Evolutionary conservation across 139 green algal genomes (phyloP).

Genomic region (Eudorina sp.): DNA sequence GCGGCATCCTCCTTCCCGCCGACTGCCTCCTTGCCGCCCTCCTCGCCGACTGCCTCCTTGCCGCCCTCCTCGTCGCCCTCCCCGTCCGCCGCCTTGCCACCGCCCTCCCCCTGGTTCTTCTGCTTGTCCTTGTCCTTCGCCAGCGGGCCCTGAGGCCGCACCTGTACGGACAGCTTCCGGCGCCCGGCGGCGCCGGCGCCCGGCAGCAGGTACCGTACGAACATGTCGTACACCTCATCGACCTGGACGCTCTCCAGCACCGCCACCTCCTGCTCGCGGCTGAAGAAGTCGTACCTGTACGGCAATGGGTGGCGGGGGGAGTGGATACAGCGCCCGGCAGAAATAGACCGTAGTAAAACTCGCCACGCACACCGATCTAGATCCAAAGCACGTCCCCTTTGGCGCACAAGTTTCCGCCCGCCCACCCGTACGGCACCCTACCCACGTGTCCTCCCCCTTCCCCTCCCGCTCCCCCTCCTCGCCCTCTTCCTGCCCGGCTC

Average conservation of each 20-base stretch:
- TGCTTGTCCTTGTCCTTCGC: not conserved
- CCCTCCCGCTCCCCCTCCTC: not conserved
- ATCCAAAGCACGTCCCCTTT: too few relatives aligned
- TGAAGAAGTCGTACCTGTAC: conserved; percentile 76
- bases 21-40: not conserved
- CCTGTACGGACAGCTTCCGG: conserved; percentile 4
- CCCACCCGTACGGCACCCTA: not conserved
- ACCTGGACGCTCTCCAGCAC: conserved; percentile 60
- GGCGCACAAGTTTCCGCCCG: too few relatives aligned
- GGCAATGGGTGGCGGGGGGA: not conserved
- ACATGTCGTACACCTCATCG: conserved; percentile 49
- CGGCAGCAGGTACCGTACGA: not conserved
- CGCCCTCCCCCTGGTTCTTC: not conserved
- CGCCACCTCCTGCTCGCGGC: conserved; percentile 69
- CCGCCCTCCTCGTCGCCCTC: not conserved
- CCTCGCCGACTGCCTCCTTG: not conserved
- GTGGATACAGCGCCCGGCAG: too few relatives aligned
- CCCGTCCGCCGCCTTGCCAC: not conserved
- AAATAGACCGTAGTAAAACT: too few relatives aligned
- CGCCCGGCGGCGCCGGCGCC: not conserved
- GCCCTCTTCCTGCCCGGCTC: too few relatives aligned
- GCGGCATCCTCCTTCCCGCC: not conserved
- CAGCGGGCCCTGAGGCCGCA: not conserved
- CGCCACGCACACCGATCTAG: too few relatives aligned
- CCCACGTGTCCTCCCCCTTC: not conserved